Base-by-base conservation (phyloP, 306 rosid genomes). In the Fagus sylvatica region DNA sequence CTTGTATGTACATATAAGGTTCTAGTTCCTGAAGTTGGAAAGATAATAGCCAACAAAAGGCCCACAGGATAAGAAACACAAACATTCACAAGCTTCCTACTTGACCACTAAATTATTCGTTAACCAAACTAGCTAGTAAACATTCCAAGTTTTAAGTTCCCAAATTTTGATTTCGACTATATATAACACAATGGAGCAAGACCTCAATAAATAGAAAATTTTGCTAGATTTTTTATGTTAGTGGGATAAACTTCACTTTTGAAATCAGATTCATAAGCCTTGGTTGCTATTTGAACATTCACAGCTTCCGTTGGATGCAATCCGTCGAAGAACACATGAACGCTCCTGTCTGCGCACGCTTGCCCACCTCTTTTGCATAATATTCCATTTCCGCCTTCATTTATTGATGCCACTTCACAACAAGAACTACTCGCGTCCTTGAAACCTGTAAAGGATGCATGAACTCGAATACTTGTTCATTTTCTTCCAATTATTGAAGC, bases 261-360 rank as follows among this genome's bases (percentile, higher is more conserved):
- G 71, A 71, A 74, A 28, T 69, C 56, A 72, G 88, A 87, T 37
- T 32, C 77, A 69, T 42, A 87, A 16, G 88, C 90, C 73, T 84
- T 84, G 19, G 74, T 71, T 67, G 87, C 88, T 51, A 87, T 71
- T 39, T 73, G 77, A 40, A 77, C 4, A 65, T 84, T 87, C 17
- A 80, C 90, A 53, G 88, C 87, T 77, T 87, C 88, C 0, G 85
- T 87, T 74, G 90, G 88, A 84, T 87, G 90, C 53, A 87, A 75
- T 9, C 88, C 88, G 67, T 87, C 87, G 37, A 84, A 82, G 79
- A 74, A 87, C 19, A 87, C 85, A 75, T 74, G 75, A 7, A 34
- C 56, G 66, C 64, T 77, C 72, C 87, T 84, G 42, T 84, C 76
- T 43, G 41, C 59, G 13, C 90, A 87, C 0, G 78, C 83, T 74